Base-by-base conservation (phyloP, 306 rosid genomes). In the Clitoria ternatea region DNA sequence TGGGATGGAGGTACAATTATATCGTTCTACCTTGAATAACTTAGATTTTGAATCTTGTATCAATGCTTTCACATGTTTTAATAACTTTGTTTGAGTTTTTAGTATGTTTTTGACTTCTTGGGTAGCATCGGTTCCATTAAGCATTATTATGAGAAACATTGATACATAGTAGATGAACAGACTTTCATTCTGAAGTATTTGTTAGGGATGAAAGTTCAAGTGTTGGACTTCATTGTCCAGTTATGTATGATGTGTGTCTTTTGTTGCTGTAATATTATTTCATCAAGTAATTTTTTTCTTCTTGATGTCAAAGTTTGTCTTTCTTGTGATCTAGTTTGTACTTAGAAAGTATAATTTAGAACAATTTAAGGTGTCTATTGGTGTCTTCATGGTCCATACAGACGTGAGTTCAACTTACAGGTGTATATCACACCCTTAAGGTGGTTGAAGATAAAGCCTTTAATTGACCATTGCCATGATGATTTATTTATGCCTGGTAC, bases 1-100 rank as follows among this genome's bases (percentile, higher is more conserved):
- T 93, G 98, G 98, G 98, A 93, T 79, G 98, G 98, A 93, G 98
- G 98, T 88, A 81, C 60, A 55, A 52, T 86, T 27, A 45, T 66
- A 43, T 68, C 52, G n/a, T 62, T 81, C 44, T 53, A 3, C 70
- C 32, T 48, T 64, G 56, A 64, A 6, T 24, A 60, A 30, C 53
- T 61, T 30, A 45, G 49, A 48, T 37, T 69, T 44, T 19, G 1
- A 47, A 24, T 83, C 15, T 13, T 44, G 47, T 50, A 74, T 60
- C 49, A 39, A 7, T 27, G 22, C 26, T 39, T 36, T 43, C 24
- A 14, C 11, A 50, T 69, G 47, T 29, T 61, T 10, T 61, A 30
- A 66, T 22, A 17, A 19, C 33, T 52, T 12, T 62, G 44, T 44
- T 4, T 36, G 29, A 63, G 33, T 54, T 75, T 52, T 24, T 42